Evolutionary conservation across 805 yeast species (phyloP), one percentile per base, ranked within the genome.

Genomic region (Nakazawaea sp.): DNA sequence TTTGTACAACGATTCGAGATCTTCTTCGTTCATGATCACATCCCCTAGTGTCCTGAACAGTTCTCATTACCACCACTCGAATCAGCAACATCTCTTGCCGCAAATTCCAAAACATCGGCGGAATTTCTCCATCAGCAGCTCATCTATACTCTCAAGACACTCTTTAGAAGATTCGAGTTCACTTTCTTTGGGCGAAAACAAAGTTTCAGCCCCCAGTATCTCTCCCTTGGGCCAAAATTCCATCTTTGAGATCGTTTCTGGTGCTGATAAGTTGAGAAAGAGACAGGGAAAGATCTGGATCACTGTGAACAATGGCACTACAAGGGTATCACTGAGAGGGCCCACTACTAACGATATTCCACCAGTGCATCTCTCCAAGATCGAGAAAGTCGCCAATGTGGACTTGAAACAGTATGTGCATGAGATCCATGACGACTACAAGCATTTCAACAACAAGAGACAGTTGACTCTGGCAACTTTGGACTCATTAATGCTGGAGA

Each of bases 321-420:
- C 62, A 5, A 68, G 68, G 8, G 55, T 72, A 23, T 70, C 69
- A 45, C 52, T 81, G 18, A 63, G 64, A 28, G 70, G 75, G 6
- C 97, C 98, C 0, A 81, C 96, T 0, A 64, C 72, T 2, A 68
- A 70, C 34, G 97, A 92, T 50, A 90, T 90, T 9, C 96, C 97
- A 0, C 87, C 81, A 18, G 80, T 87, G 9, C 76, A 71, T 33
- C 62, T 90, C 27, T 62, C 81, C 3, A 74, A 72, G 23, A 53
- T 78, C 4, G 64, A 64, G 16, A 66, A 62, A 34, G 66, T 70
- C 5, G 57, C 70, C 42, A 60, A 65, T 28, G 52, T 60, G 1
- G 62, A 59, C 18, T 61, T 81, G 30, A 60, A 56, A 13, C 47
- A 57, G 2, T 81, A 79, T 44, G 45, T 74, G 10, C 49, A 45